These are phyloP conservation scores for Meyerozyma athensensis DNA, from an alignment of 1,139 yeast species.

Conservation along the genomic window DNA sequence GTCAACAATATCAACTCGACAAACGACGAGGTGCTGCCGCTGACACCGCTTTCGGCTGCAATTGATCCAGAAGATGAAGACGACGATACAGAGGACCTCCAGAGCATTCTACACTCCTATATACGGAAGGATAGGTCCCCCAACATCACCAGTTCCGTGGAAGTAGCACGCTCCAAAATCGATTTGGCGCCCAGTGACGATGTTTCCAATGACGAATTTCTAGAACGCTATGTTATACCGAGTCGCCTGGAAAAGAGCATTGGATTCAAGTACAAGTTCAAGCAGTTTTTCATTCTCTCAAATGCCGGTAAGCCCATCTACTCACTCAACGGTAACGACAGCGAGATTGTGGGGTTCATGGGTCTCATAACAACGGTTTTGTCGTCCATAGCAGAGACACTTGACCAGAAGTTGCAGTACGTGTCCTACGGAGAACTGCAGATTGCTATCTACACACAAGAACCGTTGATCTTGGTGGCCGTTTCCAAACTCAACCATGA, in stretches of 20 bases:
- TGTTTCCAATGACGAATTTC: not conserved
- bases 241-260: conserved; percentile 18
- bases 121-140: not conserved
- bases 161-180: not conserved
- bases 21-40: not conserved
- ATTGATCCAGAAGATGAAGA: not conserved
- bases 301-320: conserved; percentile 92
- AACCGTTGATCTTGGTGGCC: conserved; percentile 74
- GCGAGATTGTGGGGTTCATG: conserved; percentile 65
- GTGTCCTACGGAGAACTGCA: conserved; percentile 33
- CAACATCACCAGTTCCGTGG: not conserved
- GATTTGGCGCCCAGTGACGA: not conserved
- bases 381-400: conserved; percentile 50
- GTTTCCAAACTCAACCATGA: conserved; percentile 49
- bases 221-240: not conserved
- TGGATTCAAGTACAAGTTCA: conserved; percentile 42
- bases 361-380: conserved; percentile 68
- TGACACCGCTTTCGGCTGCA: not conserved
- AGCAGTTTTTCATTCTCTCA: conserved; percentile 80
- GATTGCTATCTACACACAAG: conserved; percentile 57
- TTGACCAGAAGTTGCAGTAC: conserved; percentile 26
- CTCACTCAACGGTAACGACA: conserved; percentile 74
- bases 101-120: conserved; percentile 1
- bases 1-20: not conserved
- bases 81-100: conserved; percentile 3